Base-by-base conservation (phyloP, 192 early-diverging fungal species). In the Linnemannia zychae region DNA sequence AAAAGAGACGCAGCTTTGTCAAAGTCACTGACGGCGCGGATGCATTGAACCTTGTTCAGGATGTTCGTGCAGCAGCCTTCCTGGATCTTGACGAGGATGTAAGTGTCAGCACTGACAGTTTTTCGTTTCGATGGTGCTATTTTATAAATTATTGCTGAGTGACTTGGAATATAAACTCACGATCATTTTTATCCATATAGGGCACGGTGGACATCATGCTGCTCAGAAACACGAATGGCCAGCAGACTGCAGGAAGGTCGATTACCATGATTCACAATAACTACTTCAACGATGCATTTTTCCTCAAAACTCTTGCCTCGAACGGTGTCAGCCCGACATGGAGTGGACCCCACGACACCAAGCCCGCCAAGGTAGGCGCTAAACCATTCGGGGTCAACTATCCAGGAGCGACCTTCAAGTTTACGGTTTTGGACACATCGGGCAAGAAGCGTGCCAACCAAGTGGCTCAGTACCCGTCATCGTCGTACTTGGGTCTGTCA, bases 251-350 rank as follows among this genome's bases (percentile, higher is more conserved):
- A 87, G 90, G 72, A 88, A 89, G 92, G 49, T 80, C 81, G n/a
- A 83, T 89, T 28, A 76, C 90, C 0, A 91, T 93, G 60, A 89
- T 97, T 33, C 91, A 93, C 77, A 99, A 99, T 88, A 97, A 97
- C 77, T 97, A 95, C 77, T 97, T 95, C 79, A 96, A 94, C 72
- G 98, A 99, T 84, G 98, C 97, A 17, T 98, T 98, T 75, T 99
- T 99, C 86, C 87, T 98, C 77, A 98, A 98, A 82, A 92, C 95
- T 0, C 72, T 96, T 34, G 92, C 93, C 89, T 94, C 92, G 60
- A 94, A 92, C 69, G 93, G 91, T 53, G 94, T 94, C 11, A 91
- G 93, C 69, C 83, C 91, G 9, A 89, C 85, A 1, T 90, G 90
- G 87, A 92, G 91, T 34, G 84, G 92, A 3, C 63, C 31, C 12